Evolutionary conservation across 1,284 basidiomycete genomes (phyloP), one percentile per base, ranked within the genome.

Genomic region (Ustilago shanxiensis): DNA sequence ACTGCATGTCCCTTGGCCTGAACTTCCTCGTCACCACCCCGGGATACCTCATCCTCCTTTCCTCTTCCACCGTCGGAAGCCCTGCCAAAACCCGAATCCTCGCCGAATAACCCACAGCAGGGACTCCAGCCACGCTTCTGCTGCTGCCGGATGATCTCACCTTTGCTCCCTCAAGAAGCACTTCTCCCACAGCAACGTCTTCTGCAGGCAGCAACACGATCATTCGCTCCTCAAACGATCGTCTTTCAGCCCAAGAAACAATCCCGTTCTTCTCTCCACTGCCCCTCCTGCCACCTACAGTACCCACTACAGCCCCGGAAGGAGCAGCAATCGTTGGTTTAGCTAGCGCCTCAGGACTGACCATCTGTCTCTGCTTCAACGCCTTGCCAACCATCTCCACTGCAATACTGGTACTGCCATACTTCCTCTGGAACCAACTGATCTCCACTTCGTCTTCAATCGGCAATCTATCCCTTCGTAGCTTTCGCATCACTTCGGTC

Each of bases 401-500:
- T 10, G 79, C 52, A 31, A 83, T 75, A 51, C 65, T 65, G 6
- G 64, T 56, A 29, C 76, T 73, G 18, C 79, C 79, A 22, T 83
- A 83, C 8, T 65, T 58, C 8, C 72, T 54, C 58, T 78, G 69
- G 65, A 83, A 83, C 77, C 72, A 82, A 14, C 67, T 71, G 60
- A 83, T 76, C 58, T 83, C 82, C n/a, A 80, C 78, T 52, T 82
- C 80, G 39, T 80, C 45, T 13, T 69, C 63, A 50, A 75, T 62
- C 4, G 59, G 50, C 18, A 83, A 56, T 18, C 22, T 47, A 1
- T 68, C 67, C 16, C 64, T 50, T 13, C 71, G 63, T 24, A 83
- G 66, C 47, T 78, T 74, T 2, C 75, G 66, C 76, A 82, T 78
- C 6, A 83, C 66, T n/a, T 53, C 44, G 16, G 73, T 73, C n/a